Evolutionary conservation across 2,329 filamentous ascomycete species (phyloP), one percentile per base, ranked within the genome.

Genomic region (Gyromitra esculenta): DNA sequence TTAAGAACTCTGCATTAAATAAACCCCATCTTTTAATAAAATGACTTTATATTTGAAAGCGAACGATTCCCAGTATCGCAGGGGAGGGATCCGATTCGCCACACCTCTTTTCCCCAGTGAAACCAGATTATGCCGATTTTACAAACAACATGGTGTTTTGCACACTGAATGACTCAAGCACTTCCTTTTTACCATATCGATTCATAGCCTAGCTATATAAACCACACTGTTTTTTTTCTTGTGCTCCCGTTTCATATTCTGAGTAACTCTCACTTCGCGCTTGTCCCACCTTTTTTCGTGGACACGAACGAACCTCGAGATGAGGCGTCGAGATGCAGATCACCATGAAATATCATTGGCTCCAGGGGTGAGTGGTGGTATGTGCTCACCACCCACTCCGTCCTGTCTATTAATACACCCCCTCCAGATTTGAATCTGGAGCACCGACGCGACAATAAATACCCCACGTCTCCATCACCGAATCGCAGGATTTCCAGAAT

Each of bases 401-500:
- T 62, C 54, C 63, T 52, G 7, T 74, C 65, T 75, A 75, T 75
- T 64, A 70, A 70, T 75, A 75, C n/a, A 37, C 9, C 3, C 11
- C 25, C 21, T 18, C 35, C 18, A 5, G 21, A 18, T 60, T 67
- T 65, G 25, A 54, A 50, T 39, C 63, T 62, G 43, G 41, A 50
- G 45, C 57, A 52, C 54, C 62, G 67, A 56, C 37, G 68, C 57
- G 57, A 50, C 25, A 59, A n/a, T 31, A 31, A 31, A 31, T 31
- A 31, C 43, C 62, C 45, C 39, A 50, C 41, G 43, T 31, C 48
- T 39, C 50, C 60, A 45, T 73, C 60, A 50, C 37, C n/a, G 31
- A 57, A 39, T 60, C n/a, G 43, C 52, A 8, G 9, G 18, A 6
- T 7, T 63, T 71, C 45, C 56, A 13, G 68, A 64, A 71, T 41